These are phyloP conservation scores for Calonectria multiphialidica DNA, from an alignment of 2,329 filamentous ascomycete genomes.

Conservation along the genomic window DNA sequence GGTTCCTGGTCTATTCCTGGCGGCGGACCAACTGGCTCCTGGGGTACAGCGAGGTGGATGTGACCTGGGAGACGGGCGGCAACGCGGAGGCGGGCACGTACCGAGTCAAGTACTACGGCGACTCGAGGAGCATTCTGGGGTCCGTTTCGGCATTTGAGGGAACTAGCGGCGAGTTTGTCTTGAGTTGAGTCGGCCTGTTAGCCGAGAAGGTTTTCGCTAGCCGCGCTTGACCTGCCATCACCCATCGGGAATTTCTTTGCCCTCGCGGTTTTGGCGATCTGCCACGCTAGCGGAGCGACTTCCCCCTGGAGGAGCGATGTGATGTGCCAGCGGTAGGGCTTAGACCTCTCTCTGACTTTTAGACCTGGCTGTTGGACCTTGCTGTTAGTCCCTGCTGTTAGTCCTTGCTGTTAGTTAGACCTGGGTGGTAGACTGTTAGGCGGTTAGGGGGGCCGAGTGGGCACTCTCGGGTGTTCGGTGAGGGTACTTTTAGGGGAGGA, in stretches of 20 bases:
- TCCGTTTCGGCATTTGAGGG: conserved; percentile 19
- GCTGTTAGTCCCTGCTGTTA: no score
- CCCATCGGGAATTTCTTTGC: background rate
- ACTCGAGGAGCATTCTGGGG: conserved; percentile 68
- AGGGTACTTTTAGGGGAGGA: background rate
- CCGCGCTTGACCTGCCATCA: background rate
- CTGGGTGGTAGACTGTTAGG: no score
- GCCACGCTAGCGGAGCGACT: background rate
- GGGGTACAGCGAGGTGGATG: conserved; percentile 81
- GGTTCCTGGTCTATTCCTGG: conserved; percentile 88
- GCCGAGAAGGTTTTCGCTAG: background rate
- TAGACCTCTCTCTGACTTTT: background rate
- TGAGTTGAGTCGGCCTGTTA: conserved; percentile 9
- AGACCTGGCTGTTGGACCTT: no score
- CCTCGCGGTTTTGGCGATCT: background rate
- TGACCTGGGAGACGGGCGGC: conserved; percentile 77
- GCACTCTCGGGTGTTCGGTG: background rate
- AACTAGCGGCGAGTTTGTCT: conserved; percentile 18
- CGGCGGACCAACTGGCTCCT: conserved; percentile 75
- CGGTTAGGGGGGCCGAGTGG: background rate
- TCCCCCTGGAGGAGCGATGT: background rate
- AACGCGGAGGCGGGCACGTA: conserved; percentile 75
- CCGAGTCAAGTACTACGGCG: conserved; percentile 85
- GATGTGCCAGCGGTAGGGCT: background rate
- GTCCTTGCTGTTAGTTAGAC: no score